phyloP scores from a whole-genome alignment of 2,329 filamentous ascomycete species.

The Penicillium capsulatum region DNA sequence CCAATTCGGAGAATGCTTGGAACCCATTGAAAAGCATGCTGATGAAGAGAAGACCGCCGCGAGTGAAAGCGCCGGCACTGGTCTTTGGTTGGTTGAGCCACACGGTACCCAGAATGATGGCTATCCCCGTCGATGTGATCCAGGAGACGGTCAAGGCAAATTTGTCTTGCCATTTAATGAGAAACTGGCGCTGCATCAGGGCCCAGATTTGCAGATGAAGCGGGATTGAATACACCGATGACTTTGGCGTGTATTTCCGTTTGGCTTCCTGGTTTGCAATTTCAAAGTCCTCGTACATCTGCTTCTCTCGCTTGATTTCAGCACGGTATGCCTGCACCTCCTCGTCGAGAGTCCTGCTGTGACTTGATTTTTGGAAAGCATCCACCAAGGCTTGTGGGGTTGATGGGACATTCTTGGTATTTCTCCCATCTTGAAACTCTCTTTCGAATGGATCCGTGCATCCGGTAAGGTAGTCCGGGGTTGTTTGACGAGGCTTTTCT shows the following conservation, averaged over 20 bases:
- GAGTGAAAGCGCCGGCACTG: constrained; percentile 68
- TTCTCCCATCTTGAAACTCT: constrained; percentile 66
- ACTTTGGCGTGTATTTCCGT: constrained; percentile 64
- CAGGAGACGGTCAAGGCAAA: constrained; percentile 72
- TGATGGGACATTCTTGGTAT: constrained; percentile 63
- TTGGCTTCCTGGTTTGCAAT: constrained; percentile 73
- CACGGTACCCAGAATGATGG: constrained; percentile 73
- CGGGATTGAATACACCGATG: constrained; percentile 76
- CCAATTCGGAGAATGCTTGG: constrained; percentile 75
- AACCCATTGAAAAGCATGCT: constrained; percentile 82
- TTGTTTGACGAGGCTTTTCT: constrained; percentile 71
- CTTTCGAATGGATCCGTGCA: constrained; percentile 82
- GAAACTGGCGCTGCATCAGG: constrained; percentile 76
- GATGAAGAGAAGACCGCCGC: constrained; percentile 77
- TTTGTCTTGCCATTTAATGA: constrained; percentile 81
- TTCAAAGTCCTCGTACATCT: constrained; percentile 71
- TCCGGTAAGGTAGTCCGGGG: constrained; percentile 74
- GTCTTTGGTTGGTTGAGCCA: constrained; percentile 66
- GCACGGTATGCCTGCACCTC: constrained; percentile 68
- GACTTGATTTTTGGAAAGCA: constrained; percentile 65
- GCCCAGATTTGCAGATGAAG: constrained; percentile 81
- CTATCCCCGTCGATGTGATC: constrained; percentile 66
- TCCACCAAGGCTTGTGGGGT: constrained; percentile 62
- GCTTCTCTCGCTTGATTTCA: constrained; percentile 60
- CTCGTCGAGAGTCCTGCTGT: constrained; percentile 52